Percentiles rank a stretch among this genome's conserved stretches.
These are phyloP conservation scores for Ophiosphaerella herpotricha DNA, from an alignment of 2,329 filamentous ascomycete species.

Conservation along the genomic window DNA sequence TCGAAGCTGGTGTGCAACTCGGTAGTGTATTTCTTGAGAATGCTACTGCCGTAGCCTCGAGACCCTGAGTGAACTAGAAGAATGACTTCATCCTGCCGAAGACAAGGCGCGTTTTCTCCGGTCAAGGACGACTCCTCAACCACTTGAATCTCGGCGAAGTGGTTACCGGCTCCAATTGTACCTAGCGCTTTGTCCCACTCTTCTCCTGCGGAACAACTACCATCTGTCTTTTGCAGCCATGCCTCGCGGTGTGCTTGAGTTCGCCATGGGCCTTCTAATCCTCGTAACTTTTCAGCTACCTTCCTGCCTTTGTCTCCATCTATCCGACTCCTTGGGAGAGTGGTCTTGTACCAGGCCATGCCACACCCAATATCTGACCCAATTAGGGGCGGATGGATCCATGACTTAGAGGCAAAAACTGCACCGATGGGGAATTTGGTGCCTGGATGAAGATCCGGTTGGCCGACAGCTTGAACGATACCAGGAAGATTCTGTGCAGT, in stretches of 20 bases:
- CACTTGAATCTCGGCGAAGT: constrained; percentile 47
- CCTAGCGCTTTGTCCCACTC: constrained; percentile 42
- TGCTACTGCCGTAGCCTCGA: constrained; percentile 40
- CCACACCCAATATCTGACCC: constrained; percentile 48
- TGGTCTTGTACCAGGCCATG: constrained; percentile 47
- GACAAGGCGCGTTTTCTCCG: constrained; percentile 8
- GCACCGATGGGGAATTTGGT: constrained; percentile 46
- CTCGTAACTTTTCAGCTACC: constrained; percentile 42
- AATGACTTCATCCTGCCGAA: constrained; percentile 38
- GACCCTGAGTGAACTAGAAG: constrained; percentile 47
- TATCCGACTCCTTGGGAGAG: constrained; percentile 33
- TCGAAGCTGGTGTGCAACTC: constrained; percentile 31
- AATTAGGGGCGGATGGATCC: constrained; percentile 47
- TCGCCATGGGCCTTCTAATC: constrained; percentile 44
- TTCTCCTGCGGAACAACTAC: constrained; percentile 30
- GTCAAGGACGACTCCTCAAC: constrained; percentile 32
- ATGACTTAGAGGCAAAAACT: constrained; percentile 41
- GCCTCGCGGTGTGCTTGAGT: constrained; percentile 24
- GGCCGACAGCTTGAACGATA: constrained; percentile 40
- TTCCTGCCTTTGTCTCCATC: constrained; percentile 41
- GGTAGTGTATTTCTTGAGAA: constrained; percentile 37
- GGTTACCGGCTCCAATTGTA: constrained; percentile 47
- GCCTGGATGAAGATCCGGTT: constrained; percentile 46
- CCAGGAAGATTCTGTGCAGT: constrained; percentile 42
- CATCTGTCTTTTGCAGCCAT: constrained; percentile 32